Base-by-base conservation (phyloP, 345 rosid genomes). In the Angophora floribunda region DNA sequence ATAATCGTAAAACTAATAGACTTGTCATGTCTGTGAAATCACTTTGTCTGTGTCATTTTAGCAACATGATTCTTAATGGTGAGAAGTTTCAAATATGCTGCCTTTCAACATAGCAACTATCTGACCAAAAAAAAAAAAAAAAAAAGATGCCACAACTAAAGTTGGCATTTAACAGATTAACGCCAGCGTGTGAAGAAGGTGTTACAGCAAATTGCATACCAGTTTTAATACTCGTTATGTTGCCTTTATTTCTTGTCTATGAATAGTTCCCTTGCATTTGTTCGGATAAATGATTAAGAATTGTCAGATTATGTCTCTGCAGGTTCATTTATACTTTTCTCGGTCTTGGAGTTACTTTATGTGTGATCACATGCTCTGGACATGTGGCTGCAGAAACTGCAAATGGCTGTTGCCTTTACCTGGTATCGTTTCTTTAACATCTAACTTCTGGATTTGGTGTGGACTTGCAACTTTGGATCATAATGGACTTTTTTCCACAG, bases 331-430 rank as follows among this genome's bases (percentile, higher is more conserved):
- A 93, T 93, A 84, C 95, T 51, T 92, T 94, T 90, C 95, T 98
- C 90, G 95, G 96, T 82, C 92, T 93, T 53, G 98, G 99, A 26
- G 89, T 94, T 36, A 49, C 90, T 91, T 90, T 98, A 85, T 95
- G 98, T 91, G 88, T 94, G 85, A 91, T 97, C 90, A 93, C 98
- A 89, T 94, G 97, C 90, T 90, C 91, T 19, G 99, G 99, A 26
- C 99, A 98, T 90, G 91, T 95, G 90, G 98, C 97, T 89, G 97
- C 98, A 61, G 97, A 94, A 89, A 98, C 98, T 88, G 95, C 93
- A 32, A 94, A 95, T 89, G 96, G 97, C 85, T 96, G 96, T 90
- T 98, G 98, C 93, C 97, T 98, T 91, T 98, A 93, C 93, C 87
- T 95, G 86, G 98, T 98, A 97, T 30, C 24, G 5, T 85, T 70